These are phyloP conservation scores for Metschnikowia henanensis DNA, from an alignment of 805 yeast species.

Conservation along the genomic window DNA sequence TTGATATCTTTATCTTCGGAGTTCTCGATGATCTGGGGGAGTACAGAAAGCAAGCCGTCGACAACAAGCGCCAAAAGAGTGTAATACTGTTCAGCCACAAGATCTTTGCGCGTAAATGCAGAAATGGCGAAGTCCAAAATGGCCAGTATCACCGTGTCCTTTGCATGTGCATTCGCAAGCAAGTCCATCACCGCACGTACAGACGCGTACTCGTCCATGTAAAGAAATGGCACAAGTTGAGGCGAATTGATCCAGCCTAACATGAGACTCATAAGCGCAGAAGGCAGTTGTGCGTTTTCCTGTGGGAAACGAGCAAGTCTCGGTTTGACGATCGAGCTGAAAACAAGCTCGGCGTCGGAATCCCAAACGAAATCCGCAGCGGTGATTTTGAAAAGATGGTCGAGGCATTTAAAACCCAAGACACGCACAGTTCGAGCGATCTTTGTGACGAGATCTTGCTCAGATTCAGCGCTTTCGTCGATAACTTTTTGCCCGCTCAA, in stretches of 20 bases:
- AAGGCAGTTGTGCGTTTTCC: slow-evolving; percentile 82
- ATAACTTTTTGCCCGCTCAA: slow-evolving; percentile 50
- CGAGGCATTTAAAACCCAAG: slow-evolving; percentile 63
- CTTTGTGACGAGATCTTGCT: slow-evolving; percentile 31
- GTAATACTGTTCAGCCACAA: slow-evolving; percentile 41
- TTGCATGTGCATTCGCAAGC: slow-evolving; percentile 55
- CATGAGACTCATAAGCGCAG: slow-evolving; percentile 70
- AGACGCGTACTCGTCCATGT: slow-evolving; percentile 55
- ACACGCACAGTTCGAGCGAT: slow-evolving; percentile 63
- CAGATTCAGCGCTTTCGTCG: slow-evolving; percentile 12
- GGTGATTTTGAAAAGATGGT: slow-evolving; percentile 52
- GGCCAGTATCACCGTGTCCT: slow-evolving; percentile 60
- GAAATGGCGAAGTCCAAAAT: slow-evolving; percentile 55
- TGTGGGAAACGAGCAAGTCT: slow-evolving; percentile 65
- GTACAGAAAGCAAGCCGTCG: slow-evolving; percentile 49
- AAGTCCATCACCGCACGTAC: slow-evolving; percentile 55
- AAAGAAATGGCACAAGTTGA: slow-evolving; percentile 50
- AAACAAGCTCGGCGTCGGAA: slow-evolving; percentile 47
- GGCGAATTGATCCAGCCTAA: slow-evolving; percentile 49
- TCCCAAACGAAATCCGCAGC: slow-evolving; percentile 59
- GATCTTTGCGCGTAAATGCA: slow-evolving; percentile 42
- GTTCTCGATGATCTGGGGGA: slow-evolving; percentile 50
- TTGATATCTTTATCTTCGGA: slow-evolving; percentile 46
- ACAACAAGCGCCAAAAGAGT: slow-evolving; percentile 57
- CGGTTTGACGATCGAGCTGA: slow-evolving; percentile 55